Base-by-base conservation (phyloP, 2,329 filamentous ascomycete species). In the Cytospora mali region DNA sequence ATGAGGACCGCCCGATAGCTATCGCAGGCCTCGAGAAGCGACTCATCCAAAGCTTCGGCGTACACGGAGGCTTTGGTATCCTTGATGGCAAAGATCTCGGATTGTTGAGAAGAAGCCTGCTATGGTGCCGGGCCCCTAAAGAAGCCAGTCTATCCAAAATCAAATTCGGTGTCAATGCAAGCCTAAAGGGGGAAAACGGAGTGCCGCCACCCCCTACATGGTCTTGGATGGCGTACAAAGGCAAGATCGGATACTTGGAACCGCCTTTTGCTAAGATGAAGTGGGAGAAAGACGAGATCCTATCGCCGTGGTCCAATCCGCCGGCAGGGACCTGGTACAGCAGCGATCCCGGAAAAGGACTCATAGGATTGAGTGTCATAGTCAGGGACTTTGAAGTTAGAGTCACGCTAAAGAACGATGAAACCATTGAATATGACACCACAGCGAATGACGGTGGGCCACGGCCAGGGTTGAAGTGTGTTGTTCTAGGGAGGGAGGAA, bases 1-100 rank as follows among this genome's bases (percentile, higher is more conserved):
- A 14, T 1, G 5, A 53, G 0, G 74, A 76, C 52, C 65, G 72
- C 1, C 69, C 72, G 1, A 29, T 71, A 5, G 73, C 72, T 2
- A 73, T 75, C 1, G 56, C 53, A 9, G 73, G 72, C 5, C 65
- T 76, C 1, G 35, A 46, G 35, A 46, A 55, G 3, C 54, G 23
- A 1, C 18, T 56, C 1, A 31, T 18, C 6, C 29, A 6, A 1
- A 31, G 27, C n/a, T 56, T 48, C 4, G 6, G 27, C 10, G 39
- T 31, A 18, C 25, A 9, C 2, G 54, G 54, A 25, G 35, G 35
- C n/a, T 55, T 55, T 46, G 35, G 54, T 5, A 23, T 55, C 35
- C 35, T 55, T 14, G 35, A 55, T 6, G 54, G 46, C 10, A 23
- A 27, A 1, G 25, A 21, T 9, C 39, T 25, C 4, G 64, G 68